phyloP scores from a whole-genome alignment of 176 grass and related monocot genomes.

The Eragrostis nindensis region DNA sequence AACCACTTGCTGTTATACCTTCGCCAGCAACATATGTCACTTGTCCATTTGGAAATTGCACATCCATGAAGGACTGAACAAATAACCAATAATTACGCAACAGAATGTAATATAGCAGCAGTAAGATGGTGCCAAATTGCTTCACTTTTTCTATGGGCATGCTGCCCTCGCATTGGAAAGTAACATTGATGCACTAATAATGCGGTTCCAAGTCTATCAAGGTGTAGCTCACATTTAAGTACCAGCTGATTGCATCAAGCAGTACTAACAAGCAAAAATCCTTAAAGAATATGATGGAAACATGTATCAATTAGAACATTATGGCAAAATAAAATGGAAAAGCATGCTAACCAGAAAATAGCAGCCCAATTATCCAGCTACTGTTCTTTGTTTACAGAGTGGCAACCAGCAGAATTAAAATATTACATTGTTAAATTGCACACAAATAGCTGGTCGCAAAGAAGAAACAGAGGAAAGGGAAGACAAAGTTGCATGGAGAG shows the following conservation, averaged over 20 bases:
- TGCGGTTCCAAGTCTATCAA: not conserved
- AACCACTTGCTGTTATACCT: constrained; percentile 78
- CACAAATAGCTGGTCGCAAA: not conserved
- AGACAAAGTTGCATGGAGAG: not conserved
- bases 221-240: not conserved
- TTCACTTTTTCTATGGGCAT: constrained; percentile 12
- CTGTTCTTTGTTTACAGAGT: constrained; percentile 19
- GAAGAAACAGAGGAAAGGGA: not conserved
- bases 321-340: not conserved
- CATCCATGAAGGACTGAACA: constrained; percentile 92
- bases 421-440: not conserved
- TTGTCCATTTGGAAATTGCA: constrained; percentile 92
- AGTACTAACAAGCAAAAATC: not conserved
- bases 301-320: constrained; percentile 14
- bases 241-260: not conserved
- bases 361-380: not conserved
- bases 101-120: not conserved
- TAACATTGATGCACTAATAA: not conserved
- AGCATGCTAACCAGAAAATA: not conserved
- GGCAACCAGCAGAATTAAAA: not conserved
- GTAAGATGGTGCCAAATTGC: constrained; percentile 1
- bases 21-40: constrained; percentile 93
- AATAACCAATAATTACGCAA: constrained; percentile 25
- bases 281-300: constrained; percentile 1
- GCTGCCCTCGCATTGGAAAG: not conserved